phyloP scores from a whole-genome alignment of 1,284 basidiomycete species.

The Moesziomyces sp. region DNA sequence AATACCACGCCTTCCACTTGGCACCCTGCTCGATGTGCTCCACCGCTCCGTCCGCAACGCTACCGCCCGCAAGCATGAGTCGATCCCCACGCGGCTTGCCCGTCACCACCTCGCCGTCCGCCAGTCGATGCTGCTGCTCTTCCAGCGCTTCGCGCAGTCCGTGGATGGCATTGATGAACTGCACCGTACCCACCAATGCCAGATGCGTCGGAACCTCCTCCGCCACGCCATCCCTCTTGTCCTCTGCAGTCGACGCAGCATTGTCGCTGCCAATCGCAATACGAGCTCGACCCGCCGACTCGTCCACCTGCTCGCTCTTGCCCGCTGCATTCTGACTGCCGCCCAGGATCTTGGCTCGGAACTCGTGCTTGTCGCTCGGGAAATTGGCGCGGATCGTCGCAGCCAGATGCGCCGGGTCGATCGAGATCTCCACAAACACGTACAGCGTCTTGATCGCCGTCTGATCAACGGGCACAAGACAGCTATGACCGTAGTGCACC shows the following conservation, averaged over 20 bases:
- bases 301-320: conserved; percentile 19
- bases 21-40: conserved; percentile 46
- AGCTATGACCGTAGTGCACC: conserved; percentile 97
- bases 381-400: conserved; percentile 91
- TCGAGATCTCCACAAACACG: conserved; percentile 95
- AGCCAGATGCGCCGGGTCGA: conserved; percentile 84
- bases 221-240: neutral
- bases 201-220: conserved; percentile 44
- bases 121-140: conserved; percentile 29
- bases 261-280: conserved; percentile 42
- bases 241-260: neutral
- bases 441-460: conserved; percentile 96
- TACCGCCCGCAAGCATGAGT: conserved; percentile 33
- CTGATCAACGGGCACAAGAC: conserved; percentile 91
- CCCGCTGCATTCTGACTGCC: conserved; percentile 30
- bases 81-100: conserved; percentile 21
- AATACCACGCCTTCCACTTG: conserved; percentile 39
- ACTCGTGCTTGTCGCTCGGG: conserved; percentile 76
- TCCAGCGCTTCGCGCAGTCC: conserved; percentile 57
- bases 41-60: conserved; percentile 8
- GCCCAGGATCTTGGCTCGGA: conserved; percentile 70
- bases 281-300: conserved; percentile 29
- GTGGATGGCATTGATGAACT: conserved; percentile 66
- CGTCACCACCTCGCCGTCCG: conserved; percentile 28
- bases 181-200: conserved; percentile 65